A percentile compares a stretch with the other conserved stretches of the same genome.
phyloP scores from a whole-genome alignment of 2,329 filamentous ascomycete genomes.

The Aspergillus costaricaensis region DNA sequence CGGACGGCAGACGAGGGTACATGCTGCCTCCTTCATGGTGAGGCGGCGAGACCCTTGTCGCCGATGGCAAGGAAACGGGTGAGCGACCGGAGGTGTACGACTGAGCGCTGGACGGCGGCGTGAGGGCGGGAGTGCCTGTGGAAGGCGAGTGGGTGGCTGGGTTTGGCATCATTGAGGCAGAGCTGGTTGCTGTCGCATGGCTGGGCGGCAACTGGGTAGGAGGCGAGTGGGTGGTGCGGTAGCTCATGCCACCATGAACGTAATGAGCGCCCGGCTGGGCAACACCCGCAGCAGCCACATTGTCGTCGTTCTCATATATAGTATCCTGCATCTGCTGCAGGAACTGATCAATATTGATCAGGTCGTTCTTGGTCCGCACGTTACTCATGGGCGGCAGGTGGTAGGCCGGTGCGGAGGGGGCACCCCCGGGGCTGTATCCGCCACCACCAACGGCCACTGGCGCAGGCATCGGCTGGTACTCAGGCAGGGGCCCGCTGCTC shows the following conservation, averaged over 20 bases:
- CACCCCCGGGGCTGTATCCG: conserved; percentile 57
- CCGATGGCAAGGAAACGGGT: conserved; percentile 56
- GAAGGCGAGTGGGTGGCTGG: conserved; percentile 48
- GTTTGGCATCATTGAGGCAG: conserved; percentile 42
- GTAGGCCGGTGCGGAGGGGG: conserved; percentile 74
- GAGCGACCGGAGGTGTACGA: conserved; percentile 66
- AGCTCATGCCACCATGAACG: conserved; percentile 53
- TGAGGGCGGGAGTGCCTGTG: conserved; percentile 62
- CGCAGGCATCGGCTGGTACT: conserved; percentile 55
- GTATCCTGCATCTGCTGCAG: conserved; percentile 95
- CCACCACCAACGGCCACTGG: conserved; percentile 59
- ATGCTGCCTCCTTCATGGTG: conserved; percentile 53
- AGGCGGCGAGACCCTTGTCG: conserved; percentile 54
- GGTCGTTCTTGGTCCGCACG: conserved; percentile 87
- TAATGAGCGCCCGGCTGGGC: conserved; percentile 73
- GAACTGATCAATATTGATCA: conserved; percentile 91
- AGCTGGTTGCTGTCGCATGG: conserved; percentile 43
- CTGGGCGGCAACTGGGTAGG: conserved; percentile 45
- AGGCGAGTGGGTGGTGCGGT: conserved; percentile 61
- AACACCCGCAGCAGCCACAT: conserved; percentile 75
- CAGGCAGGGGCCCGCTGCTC: conserved; percentile 57
- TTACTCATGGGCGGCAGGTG: conserved; percentile 85
- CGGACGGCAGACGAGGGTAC: conserved; percentile 65
- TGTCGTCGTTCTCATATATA: conserved; percentile 88
- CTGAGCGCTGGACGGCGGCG: conserved; percentile 63